Conservation (phyloP, 1,284 basidiomycete species). For the Fomitopsis schrenkii region DNA sequence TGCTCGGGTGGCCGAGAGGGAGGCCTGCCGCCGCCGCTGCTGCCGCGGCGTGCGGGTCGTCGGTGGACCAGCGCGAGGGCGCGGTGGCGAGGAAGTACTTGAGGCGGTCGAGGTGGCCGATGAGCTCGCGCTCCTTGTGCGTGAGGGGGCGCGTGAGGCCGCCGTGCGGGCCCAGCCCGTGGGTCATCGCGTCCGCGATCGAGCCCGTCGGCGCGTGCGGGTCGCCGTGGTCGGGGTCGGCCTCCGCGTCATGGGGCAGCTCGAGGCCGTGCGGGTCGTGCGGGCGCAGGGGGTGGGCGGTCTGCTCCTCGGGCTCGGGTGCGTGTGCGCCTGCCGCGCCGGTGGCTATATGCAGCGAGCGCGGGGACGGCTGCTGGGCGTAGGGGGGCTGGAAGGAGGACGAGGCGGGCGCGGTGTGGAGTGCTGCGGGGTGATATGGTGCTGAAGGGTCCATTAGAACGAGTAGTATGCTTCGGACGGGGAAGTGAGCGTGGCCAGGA, state of each 20-base stretch:
- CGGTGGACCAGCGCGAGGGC: constrained; percentile 55
- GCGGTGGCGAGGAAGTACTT: constrained; percentile 88
- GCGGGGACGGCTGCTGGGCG: constrained; percentile 5
- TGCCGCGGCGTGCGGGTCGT: constrained; percentile 1
- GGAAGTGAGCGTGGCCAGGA: constrained; percentile 14
- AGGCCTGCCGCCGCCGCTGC: constrained; percentile 19
- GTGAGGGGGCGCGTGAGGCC: constrained; percentile 55
- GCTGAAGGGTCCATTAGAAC: constrained; percentile 27
- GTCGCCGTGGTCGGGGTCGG: background rate
- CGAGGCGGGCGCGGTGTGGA: constrained; percentile 13
- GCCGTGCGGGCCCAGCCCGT: constrained; percentile 27
- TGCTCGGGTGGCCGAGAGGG: constrained; percentile 30
- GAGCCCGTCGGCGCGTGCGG: constrained; percentile 10
- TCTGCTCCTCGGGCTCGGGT: constrained; percentile 26
- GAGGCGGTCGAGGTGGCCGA: constrained; percentile 71
- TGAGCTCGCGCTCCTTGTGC: constrained; percentile 58
- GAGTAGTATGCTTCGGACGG: constrained; percentile 12
- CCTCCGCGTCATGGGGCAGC: constrained; percentile 5
- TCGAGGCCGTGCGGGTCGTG: constrained; percentile 7
- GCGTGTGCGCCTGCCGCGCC: constrained; percentile 18
- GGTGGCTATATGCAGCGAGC: constrained; percentile 25
- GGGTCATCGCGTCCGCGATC: constrained; percentile 25
- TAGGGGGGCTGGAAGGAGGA: background rate
- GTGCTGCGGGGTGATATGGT: constrained; percentile 16
- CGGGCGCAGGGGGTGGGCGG: constrained; percentile 26